Conservation (phyloP, 768 basidiomycete genomes). For the Pisolithus tinctorius region DNA sequence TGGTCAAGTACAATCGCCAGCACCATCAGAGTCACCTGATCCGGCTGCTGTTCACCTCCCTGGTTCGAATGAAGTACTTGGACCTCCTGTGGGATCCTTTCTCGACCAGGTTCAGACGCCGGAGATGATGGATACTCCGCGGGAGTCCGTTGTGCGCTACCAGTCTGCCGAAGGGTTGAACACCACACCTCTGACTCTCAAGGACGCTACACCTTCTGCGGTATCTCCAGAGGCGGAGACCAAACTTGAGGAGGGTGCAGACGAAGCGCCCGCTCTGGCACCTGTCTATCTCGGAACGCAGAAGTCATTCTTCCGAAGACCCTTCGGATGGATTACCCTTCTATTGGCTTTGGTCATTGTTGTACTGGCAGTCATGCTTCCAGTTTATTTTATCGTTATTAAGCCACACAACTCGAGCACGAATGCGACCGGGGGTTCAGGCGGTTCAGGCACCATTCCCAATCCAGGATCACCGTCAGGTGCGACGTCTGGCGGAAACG, state of each 20-base stretch:
- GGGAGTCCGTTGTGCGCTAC: constrained; percentile 12
- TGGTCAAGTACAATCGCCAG: neutral
- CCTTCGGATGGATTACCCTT: constrained; percentile 22
- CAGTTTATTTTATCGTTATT: constrained; percentile 29
- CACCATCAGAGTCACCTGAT: neutral
- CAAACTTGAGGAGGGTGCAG: neutral
- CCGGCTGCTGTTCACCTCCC: neutral
- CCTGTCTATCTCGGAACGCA: constrained; percentile 9
- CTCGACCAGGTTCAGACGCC: constrained; percentile 12
- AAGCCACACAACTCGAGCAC: constrained; percentile 12
- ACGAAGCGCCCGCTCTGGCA: constrained; percentile 3
- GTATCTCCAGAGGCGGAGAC: neutral
- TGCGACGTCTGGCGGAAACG: constrained; percentile 52
- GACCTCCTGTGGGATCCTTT: constrained; percentile 22
- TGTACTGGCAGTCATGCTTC: constrained; percentile 36
- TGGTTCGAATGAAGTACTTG: neutral
- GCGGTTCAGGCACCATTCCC: constrained; percentile 3
- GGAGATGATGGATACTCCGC: constrained; percentile 14
- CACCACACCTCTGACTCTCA: constrained; percentile 18
- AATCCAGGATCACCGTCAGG: constrained; percentile 6
- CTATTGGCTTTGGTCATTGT: constrained; percentile 22
- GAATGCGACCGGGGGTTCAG: neutral
- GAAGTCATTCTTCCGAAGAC: constrained; percentile 12
- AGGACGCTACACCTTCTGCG: constrained; percentile 9
- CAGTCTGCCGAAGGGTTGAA: constrained; percentile 14